Base-by-base conservation (phyloP, 2,329 filamentous ascomycete genomes). In the Microdochium nivale region DNA sequence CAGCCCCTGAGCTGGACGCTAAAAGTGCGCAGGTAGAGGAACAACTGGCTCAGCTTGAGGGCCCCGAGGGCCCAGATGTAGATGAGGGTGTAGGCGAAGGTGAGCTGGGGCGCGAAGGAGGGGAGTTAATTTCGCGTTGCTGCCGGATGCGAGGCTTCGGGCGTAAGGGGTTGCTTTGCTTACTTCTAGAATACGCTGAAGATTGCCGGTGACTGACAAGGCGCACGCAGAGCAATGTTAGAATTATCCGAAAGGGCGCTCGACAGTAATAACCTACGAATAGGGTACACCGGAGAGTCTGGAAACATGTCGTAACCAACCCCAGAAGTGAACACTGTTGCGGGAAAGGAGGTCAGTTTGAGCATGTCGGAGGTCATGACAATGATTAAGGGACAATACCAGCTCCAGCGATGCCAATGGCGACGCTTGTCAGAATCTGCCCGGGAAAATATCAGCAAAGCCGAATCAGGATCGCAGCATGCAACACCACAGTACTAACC, bases 61-160 rank as follows among this genome's bases (percentile, higher is more conserved):
- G 50, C 40, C 9, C 56, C 53, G n/a, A 60, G 54, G 21, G 57
- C 51, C 57, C 56, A 57, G 25, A 59, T 51, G 37, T 59, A 59
- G 19, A 60, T 48, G 11, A 59, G 48, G 3, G 54, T 55, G 30
- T 58, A 59, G 25, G 50, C 53, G 49, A 59, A 59, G 19, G 55
- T 54, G 24, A 52, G 35, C 53, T 56, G 24, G 11, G 32, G 19
- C 25, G 19, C n/a, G n/a, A 25, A 25, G 49, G 9, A 47, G 33
- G 35, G 23, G 23, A 9, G 1, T 21, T 25, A 25, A 16, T 25
- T 13, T 8, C 11, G 30, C 3, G 46, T 9, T 11, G 10, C 2
- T n/a, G n/a, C 13, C 23, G 3, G n/a, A 19, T n/a, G n/a, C 7
- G 19, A 3, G 16, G 9, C 13, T 11, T 8, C 16, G 7, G 9